These are phyloP conservation scores for Mycena haematopus DNA, from an alignment of 768 basidiomycete genomes.

Conservation along the genomic window DNA sequence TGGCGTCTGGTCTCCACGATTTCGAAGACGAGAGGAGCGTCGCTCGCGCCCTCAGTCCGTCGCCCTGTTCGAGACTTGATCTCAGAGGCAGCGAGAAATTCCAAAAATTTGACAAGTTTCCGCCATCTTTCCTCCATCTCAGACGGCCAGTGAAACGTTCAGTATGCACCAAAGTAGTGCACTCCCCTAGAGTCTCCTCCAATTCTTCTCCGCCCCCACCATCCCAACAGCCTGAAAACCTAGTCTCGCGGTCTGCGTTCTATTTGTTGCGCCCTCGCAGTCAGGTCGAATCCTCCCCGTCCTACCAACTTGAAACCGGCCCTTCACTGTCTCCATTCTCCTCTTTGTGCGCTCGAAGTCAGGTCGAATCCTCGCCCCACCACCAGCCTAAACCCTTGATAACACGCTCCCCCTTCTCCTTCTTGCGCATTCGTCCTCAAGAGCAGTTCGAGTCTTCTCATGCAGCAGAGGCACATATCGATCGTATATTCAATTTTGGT, in stretches of 20 bases:
- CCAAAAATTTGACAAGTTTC: slow-evolving; percentile 14
- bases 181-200: neutral
- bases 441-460: neutral
- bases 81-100: neutral
- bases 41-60: neutral
- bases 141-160: neutral
- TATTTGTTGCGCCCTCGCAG: neutral
- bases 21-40: neutral
- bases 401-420: neutral
- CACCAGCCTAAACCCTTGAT: too few relatives aligned
- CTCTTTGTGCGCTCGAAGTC: too few relatives aligned
- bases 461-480: neutral
- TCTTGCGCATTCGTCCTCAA: neutral
- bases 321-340: too few relatives aligned
- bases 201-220: neutral
- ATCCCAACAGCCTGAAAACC: neutral
- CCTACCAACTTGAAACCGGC: too few relatives aligned
- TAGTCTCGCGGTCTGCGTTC: neutral
- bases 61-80: neutral
- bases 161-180: neutral
- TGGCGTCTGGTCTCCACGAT: neutral
- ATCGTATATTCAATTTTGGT: slow-evolving; percentile 3
- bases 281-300: neutral
- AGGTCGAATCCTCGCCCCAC: too few relatives aligned
- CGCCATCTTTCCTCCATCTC: neutral